Conservation (phyloP, 441 rosid species). For the Adansonia gregorii region DNA sequence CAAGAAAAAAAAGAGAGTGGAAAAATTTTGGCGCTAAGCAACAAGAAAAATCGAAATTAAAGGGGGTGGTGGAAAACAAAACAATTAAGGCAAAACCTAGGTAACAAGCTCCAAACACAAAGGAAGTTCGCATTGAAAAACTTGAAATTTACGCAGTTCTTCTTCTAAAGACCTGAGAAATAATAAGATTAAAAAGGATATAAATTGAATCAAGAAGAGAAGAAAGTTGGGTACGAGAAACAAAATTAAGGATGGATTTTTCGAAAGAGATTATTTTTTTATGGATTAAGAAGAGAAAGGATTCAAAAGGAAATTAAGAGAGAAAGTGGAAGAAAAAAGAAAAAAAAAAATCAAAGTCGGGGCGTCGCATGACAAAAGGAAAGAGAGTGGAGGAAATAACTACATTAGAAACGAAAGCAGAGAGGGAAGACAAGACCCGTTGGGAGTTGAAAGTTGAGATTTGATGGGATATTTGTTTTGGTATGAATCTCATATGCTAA, state of each 20-base stretch:
- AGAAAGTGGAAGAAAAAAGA: neutral
- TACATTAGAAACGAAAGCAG: constrained; percentile 7
- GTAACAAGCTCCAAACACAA: too few relatives aligned
- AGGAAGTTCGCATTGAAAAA: too few relatives aligned
- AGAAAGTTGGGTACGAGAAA: constrained; percentile 41
- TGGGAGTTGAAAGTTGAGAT: too few relatives aligned
- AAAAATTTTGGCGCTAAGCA: neutral
- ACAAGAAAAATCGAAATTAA: neutral
- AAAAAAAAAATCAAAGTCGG: constrained; percentile 52
- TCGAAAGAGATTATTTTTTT: neutral
- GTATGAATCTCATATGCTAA: too few relatives aligned
- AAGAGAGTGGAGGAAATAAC: too few relatives aligned
- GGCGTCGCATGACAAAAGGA: constrained; percentile 83
- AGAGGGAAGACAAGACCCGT: too few relatives aligned
- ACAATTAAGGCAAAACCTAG: constrained; percentile 46
- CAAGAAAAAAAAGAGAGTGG: constrained; percentile 20
- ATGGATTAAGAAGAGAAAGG: neutral
- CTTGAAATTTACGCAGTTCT: too few relatives aligned
- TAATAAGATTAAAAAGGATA: constrained; percentile 50
- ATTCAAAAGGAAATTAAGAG: neutral
- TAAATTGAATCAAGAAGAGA: constrained; percentile 54
- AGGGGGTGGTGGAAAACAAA: neutral
- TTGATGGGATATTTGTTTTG: too few relatives aligned
- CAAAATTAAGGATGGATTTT: neutral
- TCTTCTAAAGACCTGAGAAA: constrained; percentile 68